Evolutionary conservation across 345 rosid genomes (phyloP), one percentile per base, ranked within the genome.

Genomic region (Eucalyptus curtisii): DNA sequence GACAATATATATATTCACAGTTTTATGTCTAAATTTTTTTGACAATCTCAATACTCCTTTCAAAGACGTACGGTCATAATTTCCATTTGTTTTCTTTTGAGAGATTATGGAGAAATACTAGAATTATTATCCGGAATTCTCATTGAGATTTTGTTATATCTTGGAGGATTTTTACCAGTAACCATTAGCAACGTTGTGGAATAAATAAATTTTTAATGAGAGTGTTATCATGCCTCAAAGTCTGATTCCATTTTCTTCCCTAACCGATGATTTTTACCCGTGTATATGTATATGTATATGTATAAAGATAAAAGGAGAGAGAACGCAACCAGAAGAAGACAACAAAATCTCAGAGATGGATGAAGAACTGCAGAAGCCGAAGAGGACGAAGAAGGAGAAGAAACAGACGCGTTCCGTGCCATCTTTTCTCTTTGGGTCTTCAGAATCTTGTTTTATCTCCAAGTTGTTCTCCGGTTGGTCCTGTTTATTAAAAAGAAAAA

Each of bases 121-220:
- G 12, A 17, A 50, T 50, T 50, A 17, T 50, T 50, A 50, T 50
- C 0, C 0, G 9, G 4, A 17, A 50, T 7, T 50, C 55, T 50
- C 22, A 50, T 50, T 17, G 55, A 50, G 20, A 50, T 2, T 50
- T 50, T 50, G 55, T 50, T 17, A 17, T 50, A 50, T 50, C 1
- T 17, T 7, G 4, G 9, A 50, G 1, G 4, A 17, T 7, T 50
- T 50, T 50, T 17, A 50, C 3, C 0, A 0, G 9, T 50, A 50
- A 50, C 7, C 22, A 3, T 50, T 50, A 50, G 2, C 4, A 7
- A 50, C 0, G 0, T 50, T 50, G 9, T 50, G 1, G 9, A 50
- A 50, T 17, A 50, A 50, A 16, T 50, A 16, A 50, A 16, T 50
- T 50, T 8, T 50, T 50, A 50, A 50, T 0, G 9, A 50, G 9